Conservation (phyloP, 164 flowering plant species). For the Berberis vulgaris region DNA sequence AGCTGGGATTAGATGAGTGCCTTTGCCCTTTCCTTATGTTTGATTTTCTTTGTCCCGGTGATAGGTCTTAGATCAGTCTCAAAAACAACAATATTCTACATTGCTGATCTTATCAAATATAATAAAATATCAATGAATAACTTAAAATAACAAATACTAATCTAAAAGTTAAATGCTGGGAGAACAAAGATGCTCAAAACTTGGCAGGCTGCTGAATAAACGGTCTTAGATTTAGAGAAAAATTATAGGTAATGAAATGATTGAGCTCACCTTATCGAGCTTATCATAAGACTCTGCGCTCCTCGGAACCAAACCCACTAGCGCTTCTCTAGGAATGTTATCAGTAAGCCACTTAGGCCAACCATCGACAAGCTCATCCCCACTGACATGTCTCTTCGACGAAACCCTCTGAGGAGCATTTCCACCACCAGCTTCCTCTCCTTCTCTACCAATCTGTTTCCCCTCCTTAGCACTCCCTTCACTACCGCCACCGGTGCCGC, state of each 20-base stretch:
- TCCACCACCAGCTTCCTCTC: conserved; percentile 11
- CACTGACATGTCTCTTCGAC: conserved; percentile 7
- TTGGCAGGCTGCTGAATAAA: too few relatives aligned
- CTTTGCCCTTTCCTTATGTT: too few relatives aligned
- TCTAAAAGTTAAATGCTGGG: too few relatives aligned
- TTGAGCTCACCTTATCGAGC: conserved; percentile 48
- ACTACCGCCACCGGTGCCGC: conserved; percentile 1
- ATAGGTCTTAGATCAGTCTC: background rate
- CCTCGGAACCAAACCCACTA: conserved; percentile 48
- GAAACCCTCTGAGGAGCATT: conserved; percentile 10
- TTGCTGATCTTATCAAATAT: too few relatives aligned
- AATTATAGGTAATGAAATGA: background rate
- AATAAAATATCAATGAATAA: too few relatives aligned
- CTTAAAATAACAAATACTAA: too few relatives aligned
- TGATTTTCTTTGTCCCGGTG: too few relatives aligned
- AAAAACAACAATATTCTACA: too few relatives aligned
- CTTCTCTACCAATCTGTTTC: conserved; percentile 9
- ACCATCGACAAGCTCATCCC: conserved; percentile 36
- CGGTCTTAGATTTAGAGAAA: too few relatives aligned
- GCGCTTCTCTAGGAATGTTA: conserved; percentile 44
- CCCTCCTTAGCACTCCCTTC: conserved; percentile 11
- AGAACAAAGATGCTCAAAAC: too few relatives aligned
- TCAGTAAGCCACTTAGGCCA: conserved; percentile 71
- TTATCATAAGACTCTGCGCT: conserved; percentile 60
- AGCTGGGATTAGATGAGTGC: too few relatives aligned